Conservation (phyloP, 2,329 filamentous ascomycete species). For the Calonectria hongkongensis region DNA sequence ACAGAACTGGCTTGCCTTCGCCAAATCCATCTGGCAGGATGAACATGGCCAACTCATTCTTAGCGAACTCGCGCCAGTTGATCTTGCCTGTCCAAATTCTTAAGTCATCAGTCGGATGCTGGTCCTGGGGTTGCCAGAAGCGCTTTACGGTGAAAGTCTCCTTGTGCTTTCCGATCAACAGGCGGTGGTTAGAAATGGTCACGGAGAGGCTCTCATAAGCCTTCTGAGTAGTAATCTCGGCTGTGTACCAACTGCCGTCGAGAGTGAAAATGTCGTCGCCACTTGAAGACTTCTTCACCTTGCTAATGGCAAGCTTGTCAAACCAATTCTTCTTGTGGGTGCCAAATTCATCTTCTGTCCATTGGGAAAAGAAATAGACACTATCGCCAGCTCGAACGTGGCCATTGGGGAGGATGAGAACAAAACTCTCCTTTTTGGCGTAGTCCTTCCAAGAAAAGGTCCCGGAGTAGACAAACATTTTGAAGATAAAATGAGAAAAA, state of each 20-base stretch:
- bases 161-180: neutral
- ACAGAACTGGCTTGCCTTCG: conserved; percentile 44
- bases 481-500: neutral
- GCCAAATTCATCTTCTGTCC: conserved; percentile 40
- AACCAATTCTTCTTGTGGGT: conserved; percentile 48
- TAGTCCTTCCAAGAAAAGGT: conserved; percentile 46
- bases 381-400: conserved; percentile 46
- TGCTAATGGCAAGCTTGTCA: conserved; percentile 33
- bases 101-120: conserved; percentile 19
- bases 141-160: conserved; percentile 23
- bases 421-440: conserved; percentile 44
- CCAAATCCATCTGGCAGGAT: conserved; percentile 49
- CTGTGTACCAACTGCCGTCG: conserved; percentile 39
- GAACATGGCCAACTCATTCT: conserved; percentile 44
- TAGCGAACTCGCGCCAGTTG: conserved; percentile 39
- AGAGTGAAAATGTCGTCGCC: conserved; percentile 37
- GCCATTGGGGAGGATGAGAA: conserved; percentile 44
- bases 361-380: conserved; percentile 48
- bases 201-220: conserved; percentile 42
- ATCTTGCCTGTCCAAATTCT: conserved; percentile 50
- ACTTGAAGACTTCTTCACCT: conserved; percentile 17
- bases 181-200: conserved; percentile 40
- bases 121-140: conserved; percentile 40
- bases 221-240: conserved; percentile 37
- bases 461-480: conserved; percentile 48